Evolutionary conservation across 2,329 filamentous ascomycete species (phyloP).

Genomic region (Aureobasidium sp.): DNA sequence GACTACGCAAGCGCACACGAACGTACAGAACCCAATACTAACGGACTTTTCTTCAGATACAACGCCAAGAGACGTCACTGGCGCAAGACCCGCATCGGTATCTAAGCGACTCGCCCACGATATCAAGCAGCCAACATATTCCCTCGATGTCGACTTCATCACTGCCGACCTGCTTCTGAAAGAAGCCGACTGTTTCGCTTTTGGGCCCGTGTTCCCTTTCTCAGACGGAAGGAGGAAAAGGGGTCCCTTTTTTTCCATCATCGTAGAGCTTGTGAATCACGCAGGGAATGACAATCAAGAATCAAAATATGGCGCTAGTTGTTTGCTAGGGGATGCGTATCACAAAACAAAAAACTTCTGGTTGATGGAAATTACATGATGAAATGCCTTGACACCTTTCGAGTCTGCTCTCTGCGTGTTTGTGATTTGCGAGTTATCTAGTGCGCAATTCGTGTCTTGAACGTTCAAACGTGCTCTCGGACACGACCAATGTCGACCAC

Average conservation of each 20-base stretch:
- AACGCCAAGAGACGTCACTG: constrained; percentile 99
- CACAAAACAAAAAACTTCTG: constrained; percentile 11
- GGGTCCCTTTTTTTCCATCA: constrained; percentile 5
- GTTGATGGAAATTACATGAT: constrained; percentile 12
- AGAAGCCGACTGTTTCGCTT: constrained; percentile 9
- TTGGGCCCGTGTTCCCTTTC: constrained; percentile 8
- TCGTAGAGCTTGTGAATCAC: constrained; percentile 4
- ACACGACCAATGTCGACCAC: neutral
- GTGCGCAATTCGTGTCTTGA: neutral
- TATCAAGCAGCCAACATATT: constrained; percentile 9
- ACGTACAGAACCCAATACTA: neutral
- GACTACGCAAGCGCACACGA: neutral
- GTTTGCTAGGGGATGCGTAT: constrained; percentile 12
- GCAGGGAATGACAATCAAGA: constrained; percentile 10
- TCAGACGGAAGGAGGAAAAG: neutral
- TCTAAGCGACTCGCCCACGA: constrained; percentile 60
- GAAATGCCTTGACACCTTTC: constrained; percentile 4
- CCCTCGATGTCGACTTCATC: constrained; percentile 11
- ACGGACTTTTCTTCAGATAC: constrained; percentile 56
- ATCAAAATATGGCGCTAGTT: constrained; percentile 9
- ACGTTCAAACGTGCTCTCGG: neutral
- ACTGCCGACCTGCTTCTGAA: constrained; percentile 5
- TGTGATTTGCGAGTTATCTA: neutral
- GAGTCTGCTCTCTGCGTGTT: neutral
- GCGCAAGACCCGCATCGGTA: constrained; percentile 99